Conservation (phyloP, 768 basidiomycete genomes). For the Pleurotus giganteus region DNA sequence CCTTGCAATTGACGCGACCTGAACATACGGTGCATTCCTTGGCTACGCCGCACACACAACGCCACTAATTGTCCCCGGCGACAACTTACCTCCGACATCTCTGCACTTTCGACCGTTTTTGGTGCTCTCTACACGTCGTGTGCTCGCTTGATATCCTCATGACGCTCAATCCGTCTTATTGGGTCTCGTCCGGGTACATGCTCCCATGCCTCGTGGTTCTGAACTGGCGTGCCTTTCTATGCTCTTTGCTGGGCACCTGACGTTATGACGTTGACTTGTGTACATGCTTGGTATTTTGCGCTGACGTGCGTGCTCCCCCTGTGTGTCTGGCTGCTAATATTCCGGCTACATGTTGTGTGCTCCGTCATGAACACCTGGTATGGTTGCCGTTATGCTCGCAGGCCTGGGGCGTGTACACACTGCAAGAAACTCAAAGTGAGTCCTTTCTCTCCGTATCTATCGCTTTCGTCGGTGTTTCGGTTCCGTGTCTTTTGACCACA, state of each 20-base stretch:
- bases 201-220: background rate
- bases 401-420: slow-evolving; percentile 80
- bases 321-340: too few species aligned
- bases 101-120: slow-evolving; percentile 6
- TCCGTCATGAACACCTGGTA: too few species aligned
- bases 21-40: background rate
- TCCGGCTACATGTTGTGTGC: background rate
- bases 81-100: slow-evolving; percentile 10
- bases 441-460: slow-evolving; percentile 16
- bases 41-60: background rate
- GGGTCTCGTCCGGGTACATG: too few species aligned
- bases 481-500: slow-evolving; percentile 13
- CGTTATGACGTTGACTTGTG: too few species aligned
- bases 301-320: too few species aligned
- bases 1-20: too few species aligned
- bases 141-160: background rate
- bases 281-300: too few species aligned
- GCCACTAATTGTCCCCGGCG: slow-evolving; percentile 1
- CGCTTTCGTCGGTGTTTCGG: slow-evolving; percentile 13
- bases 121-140: background rate
- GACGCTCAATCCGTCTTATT: too few species aligned
- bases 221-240: too few species aligned
- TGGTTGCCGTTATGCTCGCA: slow-evolving; percentile 26
- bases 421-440: slow-evolving; percentile 87
- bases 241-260: too few species aligned